Evolutionary conservation across 2,329 filamentous ascomycete genomes (phyloP).

Genomic region (Colletotrichum salicis): DNA sequence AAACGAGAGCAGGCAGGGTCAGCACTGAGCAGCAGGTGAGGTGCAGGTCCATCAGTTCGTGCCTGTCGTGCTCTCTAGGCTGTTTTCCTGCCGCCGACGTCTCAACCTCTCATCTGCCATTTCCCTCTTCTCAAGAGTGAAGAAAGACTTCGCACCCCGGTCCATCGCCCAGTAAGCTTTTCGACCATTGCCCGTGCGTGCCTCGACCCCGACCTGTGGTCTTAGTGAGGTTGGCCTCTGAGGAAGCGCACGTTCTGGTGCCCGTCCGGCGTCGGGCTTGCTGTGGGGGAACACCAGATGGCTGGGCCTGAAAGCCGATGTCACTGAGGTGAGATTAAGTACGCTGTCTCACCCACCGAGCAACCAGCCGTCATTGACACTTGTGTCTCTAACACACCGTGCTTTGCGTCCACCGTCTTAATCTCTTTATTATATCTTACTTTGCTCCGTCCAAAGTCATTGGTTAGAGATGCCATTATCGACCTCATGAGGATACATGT

Average conservation of each 20-base stretch:
- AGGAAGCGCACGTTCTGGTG: conserved; percentile 32
- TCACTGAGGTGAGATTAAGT: conserved; percentile 8
- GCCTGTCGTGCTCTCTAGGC: conserved; percentile 18
- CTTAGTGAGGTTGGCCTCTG: conserved; percentile 15
- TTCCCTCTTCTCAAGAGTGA: neutral
- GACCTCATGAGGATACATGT: no score
- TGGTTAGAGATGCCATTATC: neutral
- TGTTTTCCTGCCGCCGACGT: conserved; percentile 24
- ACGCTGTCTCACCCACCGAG: neutral
- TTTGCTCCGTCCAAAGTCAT: no score
- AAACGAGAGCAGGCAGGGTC: neutral
- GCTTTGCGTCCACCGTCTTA: neutral
- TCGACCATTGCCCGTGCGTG: conserved; percentile 27
- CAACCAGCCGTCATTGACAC: conserved; percentile 15
- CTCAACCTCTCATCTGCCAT: conserved; percentile 10
- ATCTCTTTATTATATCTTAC: neutral
- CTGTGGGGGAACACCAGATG: conserved; percentile 31
- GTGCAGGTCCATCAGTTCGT: neutral
- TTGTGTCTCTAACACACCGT: neutral
- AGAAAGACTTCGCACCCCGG: conserved; percentile 8
- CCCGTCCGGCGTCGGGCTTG: conserved; percentile 25
- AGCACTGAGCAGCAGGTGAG: neutral
- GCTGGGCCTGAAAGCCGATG: conserved; percentile 8
- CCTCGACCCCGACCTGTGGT: conserved; percentile 12
- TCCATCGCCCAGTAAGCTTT: conserved; percentile 27